A percentile compares a stretch with the other conserved stretches of the same genome.
These are phyloP conservation scores for Dryas octopetala DNA, from an alignment of 306 rosid genomes.

Conservation along the genomic window DNA sequence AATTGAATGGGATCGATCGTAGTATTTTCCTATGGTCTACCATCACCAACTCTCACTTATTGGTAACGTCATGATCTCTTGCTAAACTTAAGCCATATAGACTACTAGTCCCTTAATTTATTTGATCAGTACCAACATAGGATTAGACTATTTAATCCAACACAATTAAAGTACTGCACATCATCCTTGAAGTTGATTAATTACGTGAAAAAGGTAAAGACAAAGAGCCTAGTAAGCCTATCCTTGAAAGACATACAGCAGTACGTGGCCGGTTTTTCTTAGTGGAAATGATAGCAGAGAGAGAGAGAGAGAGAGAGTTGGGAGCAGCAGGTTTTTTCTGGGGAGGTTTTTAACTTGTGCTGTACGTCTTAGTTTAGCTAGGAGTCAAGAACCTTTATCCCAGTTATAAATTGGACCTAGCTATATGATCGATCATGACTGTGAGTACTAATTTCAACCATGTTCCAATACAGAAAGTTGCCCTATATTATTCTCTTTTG, in stretches of 20 bases:
- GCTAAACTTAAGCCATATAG: not conserved
- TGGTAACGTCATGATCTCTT: not conserved
- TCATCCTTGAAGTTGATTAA: too few species aligned
- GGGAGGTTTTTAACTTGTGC: conserved; percentile 30
- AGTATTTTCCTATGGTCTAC: too few species aligned
- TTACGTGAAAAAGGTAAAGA: too few species aligned
- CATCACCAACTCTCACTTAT: not conserved
- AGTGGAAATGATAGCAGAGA: not conserved
- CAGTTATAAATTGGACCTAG: not conserved
- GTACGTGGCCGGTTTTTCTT: not conserved
- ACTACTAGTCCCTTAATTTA: not conserved
- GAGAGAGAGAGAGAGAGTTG: not conserved
- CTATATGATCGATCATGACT: not conserved
- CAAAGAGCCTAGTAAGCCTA: too few species aligned
- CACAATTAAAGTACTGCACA: too few species aligned
- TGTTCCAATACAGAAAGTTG: not conserved
- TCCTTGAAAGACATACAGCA: not conserved
- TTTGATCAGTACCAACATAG: too few species aligned
- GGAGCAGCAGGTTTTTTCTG: conserved; percentile 25
- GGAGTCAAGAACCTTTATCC: not conserved
- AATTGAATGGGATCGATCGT: not conserved
- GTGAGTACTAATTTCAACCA: conserved; percentile 5
- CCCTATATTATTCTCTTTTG: not conserved
- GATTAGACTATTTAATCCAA: too few species aligned
- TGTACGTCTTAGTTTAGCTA: not conserved